Conservation (phyloP, 2,329 filamentous ascomycete species). For the Torrubiellomyces zombiae region DNA sequence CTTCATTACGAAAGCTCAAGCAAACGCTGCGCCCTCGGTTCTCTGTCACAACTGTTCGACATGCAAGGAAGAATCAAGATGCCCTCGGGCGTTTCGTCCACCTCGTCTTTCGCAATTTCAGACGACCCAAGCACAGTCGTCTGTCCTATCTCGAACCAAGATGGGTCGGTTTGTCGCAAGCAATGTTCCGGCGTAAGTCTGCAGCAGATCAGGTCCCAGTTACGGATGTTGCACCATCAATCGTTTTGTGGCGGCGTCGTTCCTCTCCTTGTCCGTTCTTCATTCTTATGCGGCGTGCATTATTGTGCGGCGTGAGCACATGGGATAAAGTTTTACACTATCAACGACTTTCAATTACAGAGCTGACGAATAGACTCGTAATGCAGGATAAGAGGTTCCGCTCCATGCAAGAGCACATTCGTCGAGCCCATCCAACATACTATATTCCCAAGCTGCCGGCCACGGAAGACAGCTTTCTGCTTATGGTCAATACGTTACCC, state of each 20-base stretch:
- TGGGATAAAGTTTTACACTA: too few relatives aligned
- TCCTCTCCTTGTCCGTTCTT: too few relatives aligned
- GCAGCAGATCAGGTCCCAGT: too few relatives aligned
- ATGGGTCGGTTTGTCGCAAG: conserved; percentile 94
- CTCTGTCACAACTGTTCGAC: too few relatives aligned
- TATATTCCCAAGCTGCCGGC: conserved; percentile 97
- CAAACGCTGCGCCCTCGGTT: too few relatives aligned
- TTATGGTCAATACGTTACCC: conserved; percentile 88
- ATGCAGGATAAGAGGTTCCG: conserved; percentile 81
- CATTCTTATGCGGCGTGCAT: too few relatives aligned
- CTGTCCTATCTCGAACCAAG: conserved; percentile 87
- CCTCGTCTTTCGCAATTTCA: conserved; percentile 79
- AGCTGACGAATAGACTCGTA: too few relatives aligned
- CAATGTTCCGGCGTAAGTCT: conserved; percentile 89
- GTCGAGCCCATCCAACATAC: conserved; percentile 87
- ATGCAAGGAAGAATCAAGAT: conserved; percentile 52
- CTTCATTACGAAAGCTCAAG: too few relatives aligned
- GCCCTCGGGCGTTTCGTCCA: conserved; percentile 77
- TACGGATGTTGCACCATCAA: too few relatives aligned
- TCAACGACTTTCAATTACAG: too few relatives aligned
- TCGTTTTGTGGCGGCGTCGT: too few relatives aligned
- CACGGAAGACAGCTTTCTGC: conserved; percentile 89
- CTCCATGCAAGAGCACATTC: conserved; percentile 99
- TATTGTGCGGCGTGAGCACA: too few relatives aligned
- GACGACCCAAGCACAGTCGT: conserved; percentile 93